A percentile compares a stretch with the other conserved stretches of the same genome.
Evolutionary conservation across 108 stramenopile genomes (phyloP).

Genomic region (Pelagomonas calceolata): DNA sequence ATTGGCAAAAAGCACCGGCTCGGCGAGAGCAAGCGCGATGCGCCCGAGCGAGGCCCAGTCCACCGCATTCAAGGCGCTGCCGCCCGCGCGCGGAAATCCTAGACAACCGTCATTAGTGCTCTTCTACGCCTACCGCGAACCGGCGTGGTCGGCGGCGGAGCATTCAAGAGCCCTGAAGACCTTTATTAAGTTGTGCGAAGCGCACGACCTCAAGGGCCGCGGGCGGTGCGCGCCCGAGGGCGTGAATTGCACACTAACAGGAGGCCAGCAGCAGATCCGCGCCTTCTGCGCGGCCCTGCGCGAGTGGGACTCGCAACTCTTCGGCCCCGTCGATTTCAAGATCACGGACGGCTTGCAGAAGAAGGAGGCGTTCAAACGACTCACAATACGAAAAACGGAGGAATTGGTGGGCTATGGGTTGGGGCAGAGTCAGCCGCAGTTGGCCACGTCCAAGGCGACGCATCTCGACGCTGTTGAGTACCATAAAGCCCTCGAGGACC

Average conservation of each 20-base stretch:
- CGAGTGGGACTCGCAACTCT: neutral
- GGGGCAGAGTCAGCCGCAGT: neutral
- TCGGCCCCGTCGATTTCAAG: slow-evolving; percentile 13
- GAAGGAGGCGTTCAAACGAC: neutral
- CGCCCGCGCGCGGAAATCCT: no score
- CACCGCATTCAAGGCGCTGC: no score
- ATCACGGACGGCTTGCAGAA: slow-evolving; percentile 3
- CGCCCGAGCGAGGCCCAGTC: no score
- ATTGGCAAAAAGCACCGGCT: no score
- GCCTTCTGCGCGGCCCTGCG: slow-evolving; percentile 51
- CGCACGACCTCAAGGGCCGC: slow-evolving; percentile 54
- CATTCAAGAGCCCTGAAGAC: neutral
- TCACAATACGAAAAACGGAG: neutral
- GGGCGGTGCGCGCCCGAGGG: slow-evolving; percentile 75
- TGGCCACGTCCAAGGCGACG: neutral
- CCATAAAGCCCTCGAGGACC: slow-evolving; percentile 1
- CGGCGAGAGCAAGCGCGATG: no score
- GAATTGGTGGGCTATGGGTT: slow-evolving; percentile 17
- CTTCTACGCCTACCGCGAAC: neutral
- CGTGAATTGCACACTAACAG: slow-evolving; percentile 78
- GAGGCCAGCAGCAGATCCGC: slow-evolving; percentile 31
- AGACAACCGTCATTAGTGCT: no score
- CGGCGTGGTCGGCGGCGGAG: neutral
- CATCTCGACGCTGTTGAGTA: slow-evolving; percentile 12
- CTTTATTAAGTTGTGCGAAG: neutral